Evolutionary conservation across 78 protist species (phyloP), one percentile per base, ranked within the genome.

Genomic region (Creolimax fragrantissima): DNA sequence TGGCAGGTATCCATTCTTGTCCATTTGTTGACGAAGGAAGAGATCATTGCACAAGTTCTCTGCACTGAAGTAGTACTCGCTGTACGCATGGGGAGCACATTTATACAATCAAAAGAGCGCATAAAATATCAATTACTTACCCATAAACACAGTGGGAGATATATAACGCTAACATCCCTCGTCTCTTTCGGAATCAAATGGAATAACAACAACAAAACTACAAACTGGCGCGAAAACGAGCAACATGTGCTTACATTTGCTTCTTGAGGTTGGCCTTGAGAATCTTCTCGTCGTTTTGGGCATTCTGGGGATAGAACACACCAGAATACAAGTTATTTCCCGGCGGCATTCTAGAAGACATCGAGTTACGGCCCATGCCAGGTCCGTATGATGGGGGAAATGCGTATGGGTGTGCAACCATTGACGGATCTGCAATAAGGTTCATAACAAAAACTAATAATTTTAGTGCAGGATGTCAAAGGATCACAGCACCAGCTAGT

Each of bases 31-130:
- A 81, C 95, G 81, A 7, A 95, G 47, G 84, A 88, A 94, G 5
- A 91, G 45, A 93, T 95, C 97, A 74, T 94, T 86, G 84, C 89
- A 74, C 41, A 95, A 92, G 88, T 95, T 95, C 85, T 95, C 94
- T 17, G 43, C 43, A 47, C 94, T 91, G 85, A 95, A 95, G 66
- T 95, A 95, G 91, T 93, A 94, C 43, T 95, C 93, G 2, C 88
- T 58, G 36, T 91, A 44, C 66, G 84, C 41, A 85, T 81, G 85
- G 85, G 67, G 2, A 17, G 44, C 43, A 35, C 11, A 17, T 58
- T 58, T 32, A 17, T 11, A 17, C 74, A 17, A 17, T 11, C 74
- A 58, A 11, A 58, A 58, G 39, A 11, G 17, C 74, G 17, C 74
- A 58, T 17, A 58, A 32, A 58, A 11, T 58, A 58, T 32, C 11